phyloP scores from a whole-genome alignment of 1,139 yeast species.

The Meyerozyma elateridarum region DNA sequence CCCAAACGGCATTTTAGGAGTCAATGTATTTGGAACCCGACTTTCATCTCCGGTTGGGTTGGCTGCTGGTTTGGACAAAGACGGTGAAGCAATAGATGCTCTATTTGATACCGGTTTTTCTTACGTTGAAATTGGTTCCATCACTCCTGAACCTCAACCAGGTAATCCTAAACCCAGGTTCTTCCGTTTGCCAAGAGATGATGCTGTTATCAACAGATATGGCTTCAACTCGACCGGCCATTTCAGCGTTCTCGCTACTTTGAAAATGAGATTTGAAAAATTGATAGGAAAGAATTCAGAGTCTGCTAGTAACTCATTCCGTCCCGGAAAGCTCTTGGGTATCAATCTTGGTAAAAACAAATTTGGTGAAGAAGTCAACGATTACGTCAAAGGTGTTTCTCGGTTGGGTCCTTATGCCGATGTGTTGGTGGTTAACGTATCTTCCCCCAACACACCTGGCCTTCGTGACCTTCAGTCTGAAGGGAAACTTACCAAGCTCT shows the following conservation, averaged over 20 bases:
- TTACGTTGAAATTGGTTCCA: conserved; percentile 88
- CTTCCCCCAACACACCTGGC: conserved; percentile 96
- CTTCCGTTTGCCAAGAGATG: conserved; percentile 78
- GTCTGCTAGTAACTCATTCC: conserved; percentile 51
- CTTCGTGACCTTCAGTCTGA: conserved; percentile 82
- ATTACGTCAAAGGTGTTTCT: conserved; percentile 79
- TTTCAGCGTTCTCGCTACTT: conserved; percentile 59
- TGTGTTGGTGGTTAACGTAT: conserved; percentile 85
- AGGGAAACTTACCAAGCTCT: conserved; percentile 60
- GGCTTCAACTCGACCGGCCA: conserved; percentile 95
- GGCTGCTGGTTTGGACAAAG: conserved; percentile 95
- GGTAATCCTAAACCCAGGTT: conserved; percentile 92
- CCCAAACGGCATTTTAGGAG: conserved; percentile 52
- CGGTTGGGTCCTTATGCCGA: conserved; percentile 83
- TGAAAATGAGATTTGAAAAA: conserved; percentile 55
- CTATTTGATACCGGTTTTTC: conserved; percentile 77
- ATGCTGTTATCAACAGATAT: conserved; percentile 88
- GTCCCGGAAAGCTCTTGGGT: conserved; percentile 64
- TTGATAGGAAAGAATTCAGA: conserved; percentile 24
- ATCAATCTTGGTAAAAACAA: conserved; percentile 91
- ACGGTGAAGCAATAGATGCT: conserved; percentile 89
- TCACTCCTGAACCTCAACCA: conserved; percentile 89
- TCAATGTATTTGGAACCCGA: conserved; percentile 57
- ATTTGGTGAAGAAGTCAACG: conserved; percentile 82
- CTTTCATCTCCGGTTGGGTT: conserved; percentile 80